Evolutionary conservation across 805 yeast species (phyloP).

Genomic region (Wickerhamomyces xylosicus): DNA sequence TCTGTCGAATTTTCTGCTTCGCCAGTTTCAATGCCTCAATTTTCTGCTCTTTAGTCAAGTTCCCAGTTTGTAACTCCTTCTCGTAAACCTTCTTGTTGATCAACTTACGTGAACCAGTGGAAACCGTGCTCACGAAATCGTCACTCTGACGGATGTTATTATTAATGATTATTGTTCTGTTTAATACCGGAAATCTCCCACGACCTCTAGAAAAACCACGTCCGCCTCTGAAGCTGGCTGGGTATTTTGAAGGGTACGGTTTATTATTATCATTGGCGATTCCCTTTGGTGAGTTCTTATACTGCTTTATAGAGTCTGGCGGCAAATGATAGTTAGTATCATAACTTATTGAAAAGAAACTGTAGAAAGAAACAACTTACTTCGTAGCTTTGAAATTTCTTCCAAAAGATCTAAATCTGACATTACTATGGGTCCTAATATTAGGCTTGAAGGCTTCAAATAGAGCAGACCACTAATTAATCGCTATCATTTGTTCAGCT

Average conservation of each 20-base stretch:
- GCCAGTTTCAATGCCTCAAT: slow-evolving; percentile 14
- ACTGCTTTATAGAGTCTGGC: slow-evolving; percentile 12
- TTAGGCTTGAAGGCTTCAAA: no score
- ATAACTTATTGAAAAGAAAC: no score
- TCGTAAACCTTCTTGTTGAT: slow-evolving; percentile 27
- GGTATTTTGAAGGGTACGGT: neutral
- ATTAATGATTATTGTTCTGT: slow-evolving; percentile 24
- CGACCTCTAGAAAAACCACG: slow-evolving; percentile 3
- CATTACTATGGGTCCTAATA: neutral
- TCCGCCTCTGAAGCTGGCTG: no score
- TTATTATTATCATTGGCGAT: neutral
- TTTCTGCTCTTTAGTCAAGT: slow-evolving; percentile 15
- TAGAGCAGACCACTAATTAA: no score
- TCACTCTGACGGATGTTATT: slow-evolving; percentile 8
- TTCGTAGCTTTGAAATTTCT: slow-evolving; percentile 13
- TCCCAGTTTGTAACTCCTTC: slow-evolving; percentile 18
- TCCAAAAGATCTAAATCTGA: slow-evolving; percentile 7
- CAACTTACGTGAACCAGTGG: slow-evolving; percentile 28
- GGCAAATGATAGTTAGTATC: neutral
- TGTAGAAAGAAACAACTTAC: slow-evolving; percentile 5
- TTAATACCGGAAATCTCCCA: slow-evolving; percentile 13
- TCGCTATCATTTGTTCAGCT: no score
- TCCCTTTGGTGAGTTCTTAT: slow-evolving; percentile 6
- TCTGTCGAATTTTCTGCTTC: slow-evolving; percentile 6
- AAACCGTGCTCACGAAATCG: slow-evolving; percentile 22